Conservation (phyloP, 306 rosid species). For the Acacia crassicarpa region DNA sequence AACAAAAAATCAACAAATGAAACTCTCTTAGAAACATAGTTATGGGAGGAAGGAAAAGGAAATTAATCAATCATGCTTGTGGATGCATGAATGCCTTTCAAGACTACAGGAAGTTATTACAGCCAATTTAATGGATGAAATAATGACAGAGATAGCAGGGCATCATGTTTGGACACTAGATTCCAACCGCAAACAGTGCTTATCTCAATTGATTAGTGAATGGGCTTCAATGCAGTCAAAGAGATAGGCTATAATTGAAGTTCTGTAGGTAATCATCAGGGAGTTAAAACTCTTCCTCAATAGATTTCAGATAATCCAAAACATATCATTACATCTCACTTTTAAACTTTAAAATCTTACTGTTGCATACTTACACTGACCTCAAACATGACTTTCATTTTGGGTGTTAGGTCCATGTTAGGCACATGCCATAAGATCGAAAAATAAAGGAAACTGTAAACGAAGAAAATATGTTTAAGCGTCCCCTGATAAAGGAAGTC, state of each 20-base stretch:
- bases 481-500: not conserved
- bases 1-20: constrained; percentile 45
- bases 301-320: constrained; percentile 10
- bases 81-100: constrained; percentile 46
- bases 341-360: constrained; percentile 5
- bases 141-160: constrained; percentile 29
- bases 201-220: constrained; percentile 34
- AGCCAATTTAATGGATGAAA: constrained; percentile 33
- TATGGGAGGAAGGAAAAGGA: constrained; percentile 53
- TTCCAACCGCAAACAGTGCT: constrained; percentile 43
- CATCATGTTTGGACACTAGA: constrained; percentile 34
- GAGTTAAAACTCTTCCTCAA: constrained; percentile 31
- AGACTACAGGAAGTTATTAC: constrained; percentile 49
- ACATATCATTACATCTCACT: constrained; percentile 20
- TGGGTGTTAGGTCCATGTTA: not conserved
- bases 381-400: not conserved
- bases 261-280: constrained; percentile 32
- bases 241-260: constrained; percentile 28
- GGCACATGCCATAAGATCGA: not conserved
- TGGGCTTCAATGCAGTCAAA: constrained; percentile 33
- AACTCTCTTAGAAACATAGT: constrained; percentile 60
- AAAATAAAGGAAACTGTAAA: not conserved
- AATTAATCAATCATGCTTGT: constrained; percentile 47
- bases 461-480: not conserved
- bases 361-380: not conserved